These are phyloP conservation scores for Podila epicladia DNA, from an alignment of 192 early-diverging fungal genomes.

Conservation along the genomic window DNA sequence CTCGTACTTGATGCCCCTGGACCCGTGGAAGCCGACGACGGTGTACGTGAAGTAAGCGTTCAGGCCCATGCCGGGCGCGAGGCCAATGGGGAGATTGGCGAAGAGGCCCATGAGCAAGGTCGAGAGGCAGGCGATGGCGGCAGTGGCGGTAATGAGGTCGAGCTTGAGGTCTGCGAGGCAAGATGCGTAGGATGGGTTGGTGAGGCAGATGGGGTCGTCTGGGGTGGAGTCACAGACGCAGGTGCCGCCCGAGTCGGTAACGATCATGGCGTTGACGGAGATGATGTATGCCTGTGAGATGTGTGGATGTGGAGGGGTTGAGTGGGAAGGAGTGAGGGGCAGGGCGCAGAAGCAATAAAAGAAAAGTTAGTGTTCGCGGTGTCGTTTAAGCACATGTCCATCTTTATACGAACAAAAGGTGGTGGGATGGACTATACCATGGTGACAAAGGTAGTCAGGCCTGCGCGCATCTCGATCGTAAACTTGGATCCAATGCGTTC, in stretches of 20 bases:
- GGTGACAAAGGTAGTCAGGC: constrained; percentile 65
- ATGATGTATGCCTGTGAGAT: constrained; percentile 63
- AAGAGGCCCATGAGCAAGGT: constrained; percentile 70
- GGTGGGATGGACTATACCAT: constrained; percentile 49
- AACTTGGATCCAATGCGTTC: constrained; percentile 69
- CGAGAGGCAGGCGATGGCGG: constrained; percentile 70
- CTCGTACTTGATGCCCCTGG: constrained; percentile 73
- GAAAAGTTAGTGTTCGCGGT: no score
- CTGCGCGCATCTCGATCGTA: constrained; percentile 68
- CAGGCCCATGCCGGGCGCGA: constrained; percentile 85
- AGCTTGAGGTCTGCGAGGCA: constrained; percentile 71
- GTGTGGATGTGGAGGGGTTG: background rate
- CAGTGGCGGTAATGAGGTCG: constrained; percentile 80
- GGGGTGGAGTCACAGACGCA: constrained; percentile 66
- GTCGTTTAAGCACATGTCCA: no score
- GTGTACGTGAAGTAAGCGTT: constrained; percentile 87
- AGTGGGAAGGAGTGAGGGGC: no score
- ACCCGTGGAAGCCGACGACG: constrained; percentile 80
- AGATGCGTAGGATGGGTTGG: constrained; percentile 61
- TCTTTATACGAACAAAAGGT: no score
- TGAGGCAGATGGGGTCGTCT: constrained; percentile 61
- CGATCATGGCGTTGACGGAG: constrained; percentile 76
- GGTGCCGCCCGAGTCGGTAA: constrained; percentile 78
- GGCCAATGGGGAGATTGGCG: constrained; percentile 81
- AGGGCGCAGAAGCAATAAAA: background rate